phyloP scores from a whole-genome alignment of 2,329 filamentous ascomycete genomes.

The Pseudonectria foliicola region DNA sequence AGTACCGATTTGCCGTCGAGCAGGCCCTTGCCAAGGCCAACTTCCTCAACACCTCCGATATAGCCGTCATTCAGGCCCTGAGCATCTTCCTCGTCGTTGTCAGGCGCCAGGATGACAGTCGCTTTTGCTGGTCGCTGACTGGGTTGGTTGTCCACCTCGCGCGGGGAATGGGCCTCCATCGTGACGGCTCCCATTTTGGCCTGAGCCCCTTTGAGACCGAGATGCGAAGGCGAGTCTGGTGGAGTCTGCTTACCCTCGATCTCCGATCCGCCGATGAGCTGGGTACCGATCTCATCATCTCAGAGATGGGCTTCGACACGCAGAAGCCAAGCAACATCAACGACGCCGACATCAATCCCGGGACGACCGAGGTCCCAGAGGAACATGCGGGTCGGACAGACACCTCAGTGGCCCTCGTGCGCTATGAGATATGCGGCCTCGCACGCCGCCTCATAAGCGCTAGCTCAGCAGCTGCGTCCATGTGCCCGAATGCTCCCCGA shows the following conservation, averaged over 20 bases:
- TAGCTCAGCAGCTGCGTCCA: constrained; percentile 26
- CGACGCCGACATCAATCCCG: constrained; percentile 39
- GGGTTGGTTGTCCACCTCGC: constrained; percentile 52
- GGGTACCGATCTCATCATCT: constrained; percentile 39
- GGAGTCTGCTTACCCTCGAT: constrained; percentile 52
- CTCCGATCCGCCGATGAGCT: constrained; percentile 47
- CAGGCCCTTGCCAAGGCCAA: constrained; percentile 51
- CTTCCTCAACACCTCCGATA: constrained; percentile 50
- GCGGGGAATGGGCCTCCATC: constrained; percentile 54
- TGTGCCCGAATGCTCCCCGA: constrained; percentile 20
- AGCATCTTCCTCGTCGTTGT: constrained; percentile 47
- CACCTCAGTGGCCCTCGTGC: constrained; percentile 39
- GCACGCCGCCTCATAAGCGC: constrained; percentile 29
- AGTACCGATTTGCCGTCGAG: constrained; percentile 48
- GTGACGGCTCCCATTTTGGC: constrained; percentile 43
- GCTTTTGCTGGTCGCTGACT: constrained; percentile 54
- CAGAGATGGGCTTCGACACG: constrained; percentile 38
- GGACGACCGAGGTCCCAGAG: constrained; percentile 39
- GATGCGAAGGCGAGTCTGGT: constrained; percentile 55
- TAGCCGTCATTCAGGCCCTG: constrained; percentile 52
- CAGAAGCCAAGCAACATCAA: constrained; percentile 43
- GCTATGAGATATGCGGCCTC: constrained; percentile 44
- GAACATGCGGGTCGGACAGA: constrained; percentile 46
- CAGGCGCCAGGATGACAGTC: constrained; percentile 39
- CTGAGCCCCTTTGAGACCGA: constrained; percentile 53